A percentile compares a stretch with the other conserved stretches of the same genome.
phyloP scores from a whole-genome alignment of 805 yeast genomes.

The Metschnikowia bowlesiae region DNA sequence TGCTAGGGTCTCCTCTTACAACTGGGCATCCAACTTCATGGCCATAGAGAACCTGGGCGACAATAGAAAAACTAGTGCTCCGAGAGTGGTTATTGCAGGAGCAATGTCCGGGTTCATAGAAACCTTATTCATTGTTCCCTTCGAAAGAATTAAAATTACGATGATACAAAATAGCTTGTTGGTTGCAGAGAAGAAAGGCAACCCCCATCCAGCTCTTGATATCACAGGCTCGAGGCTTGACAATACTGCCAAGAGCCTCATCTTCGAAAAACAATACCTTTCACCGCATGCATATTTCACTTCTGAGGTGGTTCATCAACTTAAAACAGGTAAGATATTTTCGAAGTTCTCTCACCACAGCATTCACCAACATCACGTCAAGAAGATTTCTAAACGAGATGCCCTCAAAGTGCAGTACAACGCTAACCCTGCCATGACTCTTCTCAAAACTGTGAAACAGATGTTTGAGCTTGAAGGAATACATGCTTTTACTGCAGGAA shows the following conservation, averaged over 20 bases:
- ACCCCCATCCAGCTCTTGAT: slow-evolving; percentile 20
- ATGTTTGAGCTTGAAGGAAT: slow-evolving; percentile 71
- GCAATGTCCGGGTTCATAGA: slow-evolving; percentile 78
- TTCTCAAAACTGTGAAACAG: slow-evolving; percentile 52
- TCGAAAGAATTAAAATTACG: slow-evolving; percentile 77
- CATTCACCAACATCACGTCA: slow-evolving; percentile 1
- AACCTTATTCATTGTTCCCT: slow-evolving; percentile 80
- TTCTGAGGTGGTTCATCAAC: slow-evolving; percentile 28
- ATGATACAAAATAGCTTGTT: slow-evolving; percentile 65
- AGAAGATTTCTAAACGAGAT: slow-evolving; percentile 4
- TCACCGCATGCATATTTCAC: slow-evolving; percentile 43
- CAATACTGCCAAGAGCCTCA: slow-evolving; percentile 21
- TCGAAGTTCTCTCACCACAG: slow-evolving; percentile 22
- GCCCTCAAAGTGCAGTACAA: slow-evolving; percentile 33
- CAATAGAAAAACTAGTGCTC: slow-evolving; percentile 64
- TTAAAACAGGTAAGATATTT: slow-evolving; percentile 18
- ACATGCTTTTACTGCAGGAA: slow-evolving; percentile 76
- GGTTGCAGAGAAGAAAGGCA: slow-evolving; percentile 19
- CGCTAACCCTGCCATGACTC: slow-evolving; percentile 50
- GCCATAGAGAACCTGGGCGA: slow-evolving; percentile 41
- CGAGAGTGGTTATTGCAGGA: slow-evolving; percentile 80
- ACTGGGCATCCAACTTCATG: slow-evolving; percentile 67
- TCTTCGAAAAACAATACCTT: slow-evolving; percentile 31
- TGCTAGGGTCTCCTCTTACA: slow-evolving; percentile 70
- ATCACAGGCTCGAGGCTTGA: slow-evolving; percentile 24